Percentiles rank a stretch among this genome's conserved stretches.
Evolutionary conservation across 1,284 basidiomycete genomes (phyloP).

Genomic region (Malassezia globosa): DNA sequence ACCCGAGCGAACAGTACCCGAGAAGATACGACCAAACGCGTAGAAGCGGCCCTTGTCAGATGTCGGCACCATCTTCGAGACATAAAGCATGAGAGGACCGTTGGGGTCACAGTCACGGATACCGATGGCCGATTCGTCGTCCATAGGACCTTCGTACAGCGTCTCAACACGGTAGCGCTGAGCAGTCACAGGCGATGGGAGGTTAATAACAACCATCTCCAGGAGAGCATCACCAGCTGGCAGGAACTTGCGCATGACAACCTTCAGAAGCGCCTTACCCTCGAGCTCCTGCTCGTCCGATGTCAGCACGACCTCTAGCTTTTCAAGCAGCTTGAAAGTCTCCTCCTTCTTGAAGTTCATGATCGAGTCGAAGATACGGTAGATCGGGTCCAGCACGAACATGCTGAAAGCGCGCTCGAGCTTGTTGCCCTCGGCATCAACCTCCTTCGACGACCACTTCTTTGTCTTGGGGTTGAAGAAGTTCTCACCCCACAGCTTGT

Average conservation of each 20-base stretch:
- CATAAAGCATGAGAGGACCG: slow-evolving; percentile 91
- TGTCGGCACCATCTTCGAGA: slow-evolving; percentile 99
- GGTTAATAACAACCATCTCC: slow-evolving; percentile 99
- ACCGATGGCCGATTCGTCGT: slow-evolving; percentile 96
- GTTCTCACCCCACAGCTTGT: slow-evolving; percentile 98
- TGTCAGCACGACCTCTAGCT: slow-evolving; percentile 86
- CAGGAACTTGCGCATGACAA: slow-evolving; percentile 98
- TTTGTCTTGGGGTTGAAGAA: slow-evolving; percentile 95
- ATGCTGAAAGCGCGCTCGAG: slow-evolving; percentile 57
- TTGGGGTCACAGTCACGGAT: slow-evolving; percentile 98
- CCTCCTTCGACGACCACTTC: slow-evolving; percentile 82
- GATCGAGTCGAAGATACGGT: slow-evolving; percentile 93
- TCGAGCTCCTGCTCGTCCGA: slow-evolving; percentile 87
- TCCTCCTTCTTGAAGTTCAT: slow-evolving; percentile 99
- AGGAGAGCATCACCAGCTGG: slow-evolving; percentile 95
- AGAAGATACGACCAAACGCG: slow-evolving; percentile 99
- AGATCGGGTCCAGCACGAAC: slow-evolving; percentile 99
- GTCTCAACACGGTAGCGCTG: slow-evolving; percentile 99
- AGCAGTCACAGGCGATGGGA: slow-evolving; percentile 81
- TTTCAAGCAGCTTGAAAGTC: slow-evolving; percentile 74
- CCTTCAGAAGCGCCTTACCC: slow-evolving; percentile 92
- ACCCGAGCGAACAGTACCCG: slow-evolving; percentile 89
- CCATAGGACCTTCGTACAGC: slow-evolving; percentile 98
- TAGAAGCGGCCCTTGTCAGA: slow-evolving; percentile 99
- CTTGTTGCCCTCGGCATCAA: slow-evolving; percentile 69